phyloP scores from a whole-genome alignment of 2,329 filamentous ascomycete species.

The Ophiostoma sp. region DNA sequence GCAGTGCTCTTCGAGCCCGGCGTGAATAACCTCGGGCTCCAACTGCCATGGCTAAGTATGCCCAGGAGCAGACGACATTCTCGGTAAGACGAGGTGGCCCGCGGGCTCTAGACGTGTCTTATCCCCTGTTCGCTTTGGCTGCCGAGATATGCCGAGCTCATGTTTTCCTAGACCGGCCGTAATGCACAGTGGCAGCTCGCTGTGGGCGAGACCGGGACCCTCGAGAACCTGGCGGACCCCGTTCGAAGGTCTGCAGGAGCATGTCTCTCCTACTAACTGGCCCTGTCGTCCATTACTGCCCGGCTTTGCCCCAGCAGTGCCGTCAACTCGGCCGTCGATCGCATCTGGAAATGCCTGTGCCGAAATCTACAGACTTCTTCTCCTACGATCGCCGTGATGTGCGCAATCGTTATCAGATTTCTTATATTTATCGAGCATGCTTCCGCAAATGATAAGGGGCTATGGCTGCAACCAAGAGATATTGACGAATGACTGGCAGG shows the following conservation, averaged over 20 bases:
- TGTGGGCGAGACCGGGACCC: not conserved
- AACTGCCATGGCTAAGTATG: no score
- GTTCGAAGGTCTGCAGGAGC: not conserved
- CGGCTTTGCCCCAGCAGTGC: not conserved
- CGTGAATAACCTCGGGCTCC: not conserved
- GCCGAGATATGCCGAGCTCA: no score
- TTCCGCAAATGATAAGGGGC: not conserved
- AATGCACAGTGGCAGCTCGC: not conserved
- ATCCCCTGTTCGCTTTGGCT: no score
- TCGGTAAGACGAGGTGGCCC: no score
- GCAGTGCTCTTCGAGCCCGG: not conserved
- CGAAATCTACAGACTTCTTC: not conserved
- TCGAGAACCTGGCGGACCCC: not conserved
- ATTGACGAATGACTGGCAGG: not conserved
- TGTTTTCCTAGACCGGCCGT: no score
- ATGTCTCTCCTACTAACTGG: not conserved
- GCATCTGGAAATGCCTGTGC: not conserved
- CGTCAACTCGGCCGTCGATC: not conserved
- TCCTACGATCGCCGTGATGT: not conserved
- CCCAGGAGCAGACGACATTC: no score
- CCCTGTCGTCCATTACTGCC: not conserved
- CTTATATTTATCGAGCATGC: not conserved
- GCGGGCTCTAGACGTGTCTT: no score
- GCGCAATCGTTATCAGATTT: not conserved
- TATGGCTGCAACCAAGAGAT: not conserved